Evolutionary conservation across 2,329 filamentous ascomycete genomes (phyloP).

Genomic region (Cladosporium sp.): DNA sequence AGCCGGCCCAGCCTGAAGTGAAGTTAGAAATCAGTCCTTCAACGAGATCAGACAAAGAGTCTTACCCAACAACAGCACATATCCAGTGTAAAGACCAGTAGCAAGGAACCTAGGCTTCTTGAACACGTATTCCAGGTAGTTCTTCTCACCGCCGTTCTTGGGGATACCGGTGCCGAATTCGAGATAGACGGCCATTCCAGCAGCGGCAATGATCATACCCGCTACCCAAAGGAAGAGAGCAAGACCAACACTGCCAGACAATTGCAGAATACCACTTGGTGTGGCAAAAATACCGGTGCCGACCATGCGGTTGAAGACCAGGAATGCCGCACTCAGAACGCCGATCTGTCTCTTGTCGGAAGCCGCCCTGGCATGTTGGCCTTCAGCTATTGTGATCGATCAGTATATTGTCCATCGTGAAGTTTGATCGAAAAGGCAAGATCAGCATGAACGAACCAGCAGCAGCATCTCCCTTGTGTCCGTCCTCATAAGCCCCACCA

Average conservation of each 20-base stretch:
- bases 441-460: not conserved
- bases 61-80: constrained; percentile 56
- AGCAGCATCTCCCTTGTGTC: not conserved
- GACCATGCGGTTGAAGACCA: constrained; percentile 63
- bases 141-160: constrained; percentile 62
- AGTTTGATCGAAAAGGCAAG: not conserved
- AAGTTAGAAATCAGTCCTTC: constrained; percentile 3
- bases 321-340: constrained; percentile 51
- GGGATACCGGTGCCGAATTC: constrained; percentile 64
- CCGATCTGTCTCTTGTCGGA: constrained; percentile 45
- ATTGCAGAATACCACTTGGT: constrained; percentile 53
- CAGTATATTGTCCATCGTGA: not conserved
- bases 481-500: not conserved
- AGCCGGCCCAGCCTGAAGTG: constrained; percentile 52
- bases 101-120: constrained; percentile 57
- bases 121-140: constrained; percentile 63
- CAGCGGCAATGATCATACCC: constrained; percentile 58
- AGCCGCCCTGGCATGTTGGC: constrained; percentile 9
- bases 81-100: constrained; percentile 57
- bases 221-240: constrained; percentile 61
- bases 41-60: not conserved
- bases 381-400: not conserved
- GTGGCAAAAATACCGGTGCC: constrained; percentile 66
- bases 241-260: constrained; percentile 59
- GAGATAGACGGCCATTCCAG: constrained; percentile 61